These are phyloP conservation scores for Anastatica hierochuntica DNA, from an alignment of 345 rosid species.

Conservation along the genomic window DNA sequence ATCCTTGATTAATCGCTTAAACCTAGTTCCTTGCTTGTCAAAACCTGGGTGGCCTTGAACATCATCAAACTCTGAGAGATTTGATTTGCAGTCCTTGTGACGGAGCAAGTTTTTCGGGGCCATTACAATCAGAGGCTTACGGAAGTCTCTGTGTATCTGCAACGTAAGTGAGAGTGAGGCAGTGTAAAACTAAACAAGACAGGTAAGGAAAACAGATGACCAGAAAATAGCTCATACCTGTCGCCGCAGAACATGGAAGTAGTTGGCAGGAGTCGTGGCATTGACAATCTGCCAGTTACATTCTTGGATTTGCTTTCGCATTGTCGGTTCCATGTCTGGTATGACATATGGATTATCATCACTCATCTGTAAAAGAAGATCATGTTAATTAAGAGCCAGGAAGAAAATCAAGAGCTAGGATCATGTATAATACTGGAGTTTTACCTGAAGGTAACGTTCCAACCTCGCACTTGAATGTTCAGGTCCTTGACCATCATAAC, in stretches of 20 bases:
- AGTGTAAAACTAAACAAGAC: background rate
- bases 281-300: constrained; percentile 88
- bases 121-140: constrained; percentile 83
- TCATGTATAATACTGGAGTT: background rate
- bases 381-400: background rate
- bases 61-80: constrained; percentile 88
- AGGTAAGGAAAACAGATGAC: background rate
- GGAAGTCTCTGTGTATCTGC: constrained; percentile 83
- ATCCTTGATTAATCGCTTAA: constrained; percentile 86
- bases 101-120: constrained; percentile 89
- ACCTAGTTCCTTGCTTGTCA: constrained; percentile 94
- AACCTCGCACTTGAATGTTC: constrained; percentile 78
- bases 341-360: constrained; percentile 71
- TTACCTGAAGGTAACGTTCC: constrained; percentile 79
- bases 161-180: background rate
- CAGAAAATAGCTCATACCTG: constrained; percentile 41
- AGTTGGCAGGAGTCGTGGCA: constrained; percentile 82
- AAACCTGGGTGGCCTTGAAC: constrained; percentile 93
- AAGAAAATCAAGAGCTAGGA: background rate
- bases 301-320: constrained; percentile 71
- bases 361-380: constrained; percentile 50
- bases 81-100: constrained; percentile 87
- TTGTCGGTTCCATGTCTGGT: constrained; percentile 75
- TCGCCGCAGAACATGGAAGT: constrained; percentile 73
- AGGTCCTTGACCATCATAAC: constrained; percentile 84